These are phyloP conservation scores for Moesziomyces antarcticus DNA, from an alignment of 1,284 basidiomycete genomes.

Conservation along the genomic window DNA sequence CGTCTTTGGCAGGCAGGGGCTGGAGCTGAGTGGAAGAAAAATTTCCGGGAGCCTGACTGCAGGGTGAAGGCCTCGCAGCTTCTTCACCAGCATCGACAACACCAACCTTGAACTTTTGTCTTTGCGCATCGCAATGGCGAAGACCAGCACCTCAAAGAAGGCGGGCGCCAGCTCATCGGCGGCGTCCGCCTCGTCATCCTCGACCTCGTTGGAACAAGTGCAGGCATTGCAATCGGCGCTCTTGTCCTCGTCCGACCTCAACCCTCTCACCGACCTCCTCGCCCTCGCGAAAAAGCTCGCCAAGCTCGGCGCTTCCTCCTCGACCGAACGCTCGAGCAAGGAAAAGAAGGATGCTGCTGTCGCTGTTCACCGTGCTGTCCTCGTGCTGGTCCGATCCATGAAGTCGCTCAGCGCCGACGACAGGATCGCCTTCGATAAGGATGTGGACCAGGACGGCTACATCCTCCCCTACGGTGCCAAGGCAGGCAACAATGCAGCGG, in stretches of 20 bases:
- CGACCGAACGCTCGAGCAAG: conserved; percentile 13
- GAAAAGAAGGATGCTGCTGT: conserved; percentile 34
- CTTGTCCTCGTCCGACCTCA: conserved; percentile 56
- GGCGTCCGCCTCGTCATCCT: not conserved
- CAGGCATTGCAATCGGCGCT: conserved; percentile 44
- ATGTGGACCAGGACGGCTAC: conserved; percentile 42
- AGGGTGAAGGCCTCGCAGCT: no score
- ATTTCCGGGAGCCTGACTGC: no score
- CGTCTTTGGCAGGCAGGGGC: no score
- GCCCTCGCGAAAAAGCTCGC: conserved; percentile 35
- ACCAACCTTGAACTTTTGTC: no score
- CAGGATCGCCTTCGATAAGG: conserved; percentile 39
- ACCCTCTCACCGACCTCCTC: conserved; percentile 58
- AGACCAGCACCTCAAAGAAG: conserved; percentile 23
- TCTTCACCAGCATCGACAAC: no score
- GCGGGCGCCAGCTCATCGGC: conserved; percentile 11
- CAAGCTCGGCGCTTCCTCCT: conserved; percentile 1
- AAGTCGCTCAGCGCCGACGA: conserved; percentile 44
- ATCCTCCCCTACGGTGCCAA: conserved; percentile 31
- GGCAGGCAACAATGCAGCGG: conserved; percentile 9
- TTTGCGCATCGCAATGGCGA: conserved; percentile 9
- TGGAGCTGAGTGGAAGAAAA: no score
- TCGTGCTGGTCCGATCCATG: conserved; percentile 41
- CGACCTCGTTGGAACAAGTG: conserved; percentile 27
- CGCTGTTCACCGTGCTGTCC: conserved; percentile 23